Base-by-base conservation (phyloP, 139 green algal species). In the Volvox africanus region DNA sequence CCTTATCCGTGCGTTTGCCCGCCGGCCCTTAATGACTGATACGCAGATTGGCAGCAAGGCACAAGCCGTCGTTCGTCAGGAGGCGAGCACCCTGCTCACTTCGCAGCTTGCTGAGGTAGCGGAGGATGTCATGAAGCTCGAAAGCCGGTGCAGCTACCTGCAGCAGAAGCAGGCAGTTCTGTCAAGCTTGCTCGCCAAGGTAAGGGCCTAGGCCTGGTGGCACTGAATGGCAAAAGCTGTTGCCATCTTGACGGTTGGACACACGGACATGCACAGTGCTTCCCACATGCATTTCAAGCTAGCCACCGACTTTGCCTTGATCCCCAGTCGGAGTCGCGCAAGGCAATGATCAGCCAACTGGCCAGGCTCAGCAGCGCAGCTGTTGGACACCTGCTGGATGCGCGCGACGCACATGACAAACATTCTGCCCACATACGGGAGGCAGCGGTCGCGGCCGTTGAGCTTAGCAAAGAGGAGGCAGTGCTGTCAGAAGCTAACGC, bases 271-370 rank as follows among this genome's bases (percentile, higher is more conserved):
- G 65, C n/a, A n/a, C 16, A 9, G 12, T 73, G 65, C 65, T 73
- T 75, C 22, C 67, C 22, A n/a, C n/a, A n/a, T n/a, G n/a, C n/a
- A n/a, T n/a, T n/a, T n/a, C n/a, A n/a, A n/a, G n/a, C n/a, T n/a
- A n/a, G n/a, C n/a, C n/a, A n/a, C n/a, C n/a, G n/a, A n/a, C n/a
- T n/a, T n/a, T n/a, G n/a, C n/a, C n/a, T n/a, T n/a, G 11, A 26
- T 75, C 21, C 62, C 24, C 44, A 90, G 86, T 75, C 50, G 9
- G 86, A 90, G 73, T 73, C 86, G 0, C 86, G 73, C 14, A 30
- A 83, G 73, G 86, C n/a, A 18, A n/a, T 90, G 73, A n/a, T 90
- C n/a, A 37, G 20, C 0, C 86, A 90, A 24, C 69, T 90, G 1
- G 73, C 26, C 18, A 50, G 73, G 73, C 86, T 90, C 26, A 37